Base-by-base conservation (phyloP, 768 basidiomycete genomes). In the Calocybe cyanea region DNA sequence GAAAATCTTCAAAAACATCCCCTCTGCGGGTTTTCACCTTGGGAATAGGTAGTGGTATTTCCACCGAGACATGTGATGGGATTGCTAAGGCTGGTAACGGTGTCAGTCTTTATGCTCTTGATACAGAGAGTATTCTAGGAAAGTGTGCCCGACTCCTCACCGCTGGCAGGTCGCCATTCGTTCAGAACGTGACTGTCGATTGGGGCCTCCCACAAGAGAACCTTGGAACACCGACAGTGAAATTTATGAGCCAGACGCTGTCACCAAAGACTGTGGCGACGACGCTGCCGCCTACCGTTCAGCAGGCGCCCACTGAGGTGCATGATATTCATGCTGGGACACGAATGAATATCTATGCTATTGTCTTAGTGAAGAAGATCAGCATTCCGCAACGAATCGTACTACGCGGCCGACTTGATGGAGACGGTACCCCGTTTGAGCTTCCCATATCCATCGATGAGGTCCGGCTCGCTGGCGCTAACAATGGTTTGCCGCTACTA, bases 1-100 rank as follows among this genome's bases (percentile, higher is more conserved):
- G 20, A 2, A 43, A 42, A n/a, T 59, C 72, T 20, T 38, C 58
- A 1, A 30, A 51, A 0, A 34, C 57, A 5, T 64, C 66, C 0
- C 66, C 66, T 7, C 47, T 78, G 2, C 76, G 80, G 7, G 65
- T 83, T 3, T 85, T 81, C 47, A 67, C 72, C 7, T 69, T 85
- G 1, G 82, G 82, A 1, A 80, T 85, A 11, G 83, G 83, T 10
- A 40, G 63, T 18, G 52, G 50, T 0, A 71, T 74, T 2, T 81
- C 80, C 2, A 76, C 67, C 3, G 74, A 67, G 0, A 66, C 76
- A 52, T 78, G 77, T 52, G 69, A 77, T 49, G 60, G 70, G 3
- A 73, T 85, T n/a, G 80, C 83, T 0, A 58, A 64, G 14, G 67
- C 66, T 1, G 83, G 83, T 1, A 67, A 74, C 8, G 83, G 83